Evolutionary conservation across 2,329 filamentous ascomycete genomes (phyloP), one percentile per base, ranked within the genome.

Genomic region (Penicillium sp.): DNA sequence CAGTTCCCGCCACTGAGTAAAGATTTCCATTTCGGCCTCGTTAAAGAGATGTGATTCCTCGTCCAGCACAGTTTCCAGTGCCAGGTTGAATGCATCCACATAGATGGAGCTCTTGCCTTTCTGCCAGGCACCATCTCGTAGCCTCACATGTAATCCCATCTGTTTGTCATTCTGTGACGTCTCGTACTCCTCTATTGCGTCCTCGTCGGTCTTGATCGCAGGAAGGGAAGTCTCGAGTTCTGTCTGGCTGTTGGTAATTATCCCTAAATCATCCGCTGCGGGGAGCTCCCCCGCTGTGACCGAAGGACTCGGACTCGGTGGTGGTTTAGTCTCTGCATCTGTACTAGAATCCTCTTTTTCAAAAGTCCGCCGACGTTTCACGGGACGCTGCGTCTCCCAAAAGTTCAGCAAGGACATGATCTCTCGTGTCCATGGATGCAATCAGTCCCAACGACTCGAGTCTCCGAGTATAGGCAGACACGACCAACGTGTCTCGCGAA

Each of bases 71-170:
- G 91, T 96, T 58, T 93, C 88, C 49, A 99, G 78, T 2, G 93
- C 91, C 15, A 97, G 80, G 69, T 96, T 96, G 80, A 99, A 99
- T 0, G 94, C 94, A 76, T 99, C 94, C 19, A 97, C 91, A 68
- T 99, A 99, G 55, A 99, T 91, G 1, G 93, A 97, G 69, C 88
- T 95, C 71, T 86, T 87, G 0, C 91, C 91, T 67, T 82, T 86
- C 5, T 86, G 76, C 91, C 91, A 96, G 59, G 78, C 83, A 50
- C 79, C 80, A 51, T 85, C 77, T 57, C 81, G 81, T 15, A 89
- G 69, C 8, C 84, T 79, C 38, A 80, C 77, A 61, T 82, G 80
- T 6, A 80, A 69, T 60, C 74, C 68, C 35, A 69, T 68, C 9
- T 79, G 70, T 9, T 71, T 68, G n/a, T 69, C 67, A 2, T 53